phyloP scores from a whole-genome alignment of 176 grass and related monocot genomes.

The Carex littledalei region DNA sequence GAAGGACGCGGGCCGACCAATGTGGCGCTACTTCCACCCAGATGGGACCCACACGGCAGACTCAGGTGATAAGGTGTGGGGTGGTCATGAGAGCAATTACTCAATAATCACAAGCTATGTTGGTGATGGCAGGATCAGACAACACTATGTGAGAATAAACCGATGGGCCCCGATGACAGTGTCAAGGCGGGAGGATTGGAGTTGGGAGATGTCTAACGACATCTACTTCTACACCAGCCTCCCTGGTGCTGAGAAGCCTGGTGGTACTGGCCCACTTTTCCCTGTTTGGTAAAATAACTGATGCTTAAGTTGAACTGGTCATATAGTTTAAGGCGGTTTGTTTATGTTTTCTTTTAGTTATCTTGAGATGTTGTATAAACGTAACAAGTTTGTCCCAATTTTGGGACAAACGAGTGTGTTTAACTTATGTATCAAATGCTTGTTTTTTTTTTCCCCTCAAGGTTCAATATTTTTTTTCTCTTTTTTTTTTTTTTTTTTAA shows the following conservation, averaged over 20 bases:
- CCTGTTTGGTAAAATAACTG: constrained; percentile 53
- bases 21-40: constrained; percentile 75
- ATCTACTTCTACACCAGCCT: constrained; percentile 63
- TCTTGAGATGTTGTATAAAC: not conserved
- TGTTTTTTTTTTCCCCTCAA: not conserved
- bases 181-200: constrained; percentile 70
- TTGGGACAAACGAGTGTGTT: not conserved
- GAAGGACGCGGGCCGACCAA: constrained; percentile 65
- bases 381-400: too few relatives aligned
- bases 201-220: constrained; percentile 80
- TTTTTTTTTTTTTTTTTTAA: too few relatives aligned
- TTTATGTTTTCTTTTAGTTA: not conserved
- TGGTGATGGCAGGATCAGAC: constrained; percentile 49
- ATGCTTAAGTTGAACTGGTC: not conserved
- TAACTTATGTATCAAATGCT: not conserved
- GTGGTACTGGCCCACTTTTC: constrained; percentile 69
- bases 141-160: constrained; percentile 87
- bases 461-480: not conserved
- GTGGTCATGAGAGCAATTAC: constrained; percentile 83
- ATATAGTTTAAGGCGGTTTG: not conserved
- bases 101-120: constrained; percentile 70
- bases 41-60: constrained; percentile 74
- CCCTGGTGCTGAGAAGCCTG: constrained; percentile 57
- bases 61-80: constrained; percentile 56
- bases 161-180: constrained; percentile 62